Conservation (phyloP, 1,284 basidiomycete genomes). For the Ceratobasidium theobromae region DNA sequence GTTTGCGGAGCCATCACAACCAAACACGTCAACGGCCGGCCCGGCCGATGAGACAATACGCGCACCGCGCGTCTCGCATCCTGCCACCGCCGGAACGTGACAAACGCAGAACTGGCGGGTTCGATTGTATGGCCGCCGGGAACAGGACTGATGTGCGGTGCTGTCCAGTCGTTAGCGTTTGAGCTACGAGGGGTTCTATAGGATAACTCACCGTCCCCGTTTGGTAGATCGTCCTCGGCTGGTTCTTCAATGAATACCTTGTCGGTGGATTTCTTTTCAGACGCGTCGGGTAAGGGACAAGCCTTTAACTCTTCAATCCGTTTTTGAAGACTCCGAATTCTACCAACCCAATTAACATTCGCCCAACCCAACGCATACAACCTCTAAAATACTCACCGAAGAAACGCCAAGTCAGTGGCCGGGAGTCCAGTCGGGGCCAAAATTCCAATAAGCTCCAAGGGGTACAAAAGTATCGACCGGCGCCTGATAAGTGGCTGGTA, state of each 20-base stretch:
- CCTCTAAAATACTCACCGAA: background rate
- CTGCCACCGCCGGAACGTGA: conserved; percentile 44
- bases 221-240: background rate
- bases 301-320: conserved; percentile 6
- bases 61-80: conserved; percentile 44
- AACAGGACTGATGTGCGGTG: conserved; percentile 55
- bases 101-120: conserved; percentile 45
- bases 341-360: background rate
- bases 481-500: conserved; percentile 83
- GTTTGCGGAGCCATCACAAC: conserved; percentile 44
- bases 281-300: conserved; percentile 13
- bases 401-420: conserved; percentile 7
- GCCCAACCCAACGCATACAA: background rate
- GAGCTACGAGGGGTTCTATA: no score
- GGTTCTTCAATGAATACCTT: background rate
- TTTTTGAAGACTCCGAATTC: background rate
- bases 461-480: conserved; percentile 43
- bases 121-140: conserved; percentile 51
- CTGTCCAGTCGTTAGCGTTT: background rate
- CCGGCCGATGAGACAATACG: conserved; percentile 40
- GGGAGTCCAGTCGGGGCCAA: background rate
- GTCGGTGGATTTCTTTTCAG: background rate
- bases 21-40: conserved; percentile 40
- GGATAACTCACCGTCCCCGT: background rate
- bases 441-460: conserved; percentile 18